Conservation (phyloP, 176 grass and related monocot species). For the Ananas comosus region DNA sequence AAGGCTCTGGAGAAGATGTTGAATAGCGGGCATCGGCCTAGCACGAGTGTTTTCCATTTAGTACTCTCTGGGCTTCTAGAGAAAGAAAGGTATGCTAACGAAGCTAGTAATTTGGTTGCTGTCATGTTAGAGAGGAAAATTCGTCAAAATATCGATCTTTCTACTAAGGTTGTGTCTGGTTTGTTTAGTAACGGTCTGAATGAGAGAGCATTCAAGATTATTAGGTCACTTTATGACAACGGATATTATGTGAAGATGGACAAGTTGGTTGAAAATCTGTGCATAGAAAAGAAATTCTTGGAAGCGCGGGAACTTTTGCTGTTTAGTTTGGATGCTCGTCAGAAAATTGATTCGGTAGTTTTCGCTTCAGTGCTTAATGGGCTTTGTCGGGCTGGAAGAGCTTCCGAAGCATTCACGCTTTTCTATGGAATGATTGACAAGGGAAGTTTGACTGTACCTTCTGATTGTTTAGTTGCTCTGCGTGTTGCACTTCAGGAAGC, state of each 20-base stretch:
- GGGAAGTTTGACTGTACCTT: slow-evolving; percentile 25
- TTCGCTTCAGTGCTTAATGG: slow-evolving; percentile 38
- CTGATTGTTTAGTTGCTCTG: slow-evolving; percentile 45
- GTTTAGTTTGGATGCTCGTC: slow-evolving; percentile 47
- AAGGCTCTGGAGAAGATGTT: slow-evolving; percentile 67
- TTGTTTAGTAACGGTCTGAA: slow-evolving; percentile 40
- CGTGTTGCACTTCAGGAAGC: slow-evolving; percentile 47
- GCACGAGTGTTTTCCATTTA: slow-evolving; percentile 60
- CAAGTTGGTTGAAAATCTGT: slow-evolving; percentile 38
- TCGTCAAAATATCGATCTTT: slow-evolving; percentile 58
- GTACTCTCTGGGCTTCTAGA: slow-evolving; percentile 64
- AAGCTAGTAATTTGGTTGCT: slow-evolving; percentile 52
- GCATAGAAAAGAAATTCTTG: slow-evolving; percentile 44
- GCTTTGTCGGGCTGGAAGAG: slow-evolving; percentile 52
- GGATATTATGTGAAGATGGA: slow-evolving; percentile 84
- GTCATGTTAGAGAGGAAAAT: slow-evolving; percentile 79
- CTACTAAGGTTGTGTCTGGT: slow-evolving; percentile 34
- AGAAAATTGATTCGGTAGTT: slow-evolving; percentile 28
- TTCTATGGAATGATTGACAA: slow-evolving; percentile 56
- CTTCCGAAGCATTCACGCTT: slow-evolving; percentile 55
- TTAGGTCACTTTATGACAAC: slow-evolving; percentile 40
- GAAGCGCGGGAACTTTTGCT: slow-evolving; percentile 54
- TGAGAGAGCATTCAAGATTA: slow-evolving; percentile 43
- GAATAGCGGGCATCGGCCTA: slow-evolving; percentile 59
- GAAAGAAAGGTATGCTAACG: slow-evolving; percentile 41